Conservation (phyloP, 768 basidiomycete species). For the Pleurotus pulmonarius region DNA sequence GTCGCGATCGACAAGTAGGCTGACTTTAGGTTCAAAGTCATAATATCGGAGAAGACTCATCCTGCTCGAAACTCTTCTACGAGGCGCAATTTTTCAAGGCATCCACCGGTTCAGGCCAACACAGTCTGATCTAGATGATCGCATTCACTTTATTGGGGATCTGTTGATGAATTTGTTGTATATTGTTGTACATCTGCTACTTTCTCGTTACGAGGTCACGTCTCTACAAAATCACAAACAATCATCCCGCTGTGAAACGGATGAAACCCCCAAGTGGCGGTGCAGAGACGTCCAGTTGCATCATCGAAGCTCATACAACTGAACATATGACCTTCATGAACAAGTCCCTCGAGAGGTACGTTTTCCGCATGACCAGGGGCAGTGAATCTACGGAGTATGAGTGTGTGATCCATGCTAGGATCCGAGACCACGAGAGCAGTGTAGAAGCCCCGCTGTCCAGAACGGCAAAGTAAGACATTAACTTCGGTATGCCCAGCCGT, state of each 20-base stretch:
- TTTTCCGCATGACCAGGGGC: neutral
- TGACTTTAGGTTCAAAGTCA: neutral
- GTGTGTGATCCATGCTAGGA: neutral
- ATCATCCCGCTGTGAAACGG: no score
- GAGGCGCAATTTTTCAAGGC: conserved; percentile 1
- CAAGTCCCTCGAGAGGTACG: neutral
- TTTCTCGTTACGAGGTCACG: no score
- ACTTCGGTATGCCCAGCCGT: neutral
- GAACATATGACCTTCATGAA: neutral
- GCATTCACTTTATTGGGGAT: no score
- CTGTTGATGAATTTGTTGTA: no score
- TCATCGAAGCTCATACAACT: neutral
- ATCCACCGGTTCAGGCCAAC: neutral
- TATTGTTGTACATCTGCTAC: no score
- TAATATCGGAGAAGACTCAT: neutral
- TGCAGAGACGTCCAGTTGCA: neutral
- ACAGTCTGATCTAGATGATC: no score
- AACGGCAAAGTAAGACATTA: neutral
- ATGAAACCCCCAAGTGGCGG: neutral
- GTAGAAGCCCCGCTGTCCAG: neutral
- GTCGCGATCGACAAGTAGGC: neutral
- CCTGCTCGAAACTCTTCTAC: conserved; percentile 5
- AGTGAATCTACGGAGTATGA: neutral
- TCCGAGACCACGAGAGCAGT: neutral
- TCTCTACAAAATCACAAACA: no score